These are phyloP conservation scores for Starmera amethionina DNA, from an alignment of 805 yeast genomes.

Conservation along the genomic window DNA sequence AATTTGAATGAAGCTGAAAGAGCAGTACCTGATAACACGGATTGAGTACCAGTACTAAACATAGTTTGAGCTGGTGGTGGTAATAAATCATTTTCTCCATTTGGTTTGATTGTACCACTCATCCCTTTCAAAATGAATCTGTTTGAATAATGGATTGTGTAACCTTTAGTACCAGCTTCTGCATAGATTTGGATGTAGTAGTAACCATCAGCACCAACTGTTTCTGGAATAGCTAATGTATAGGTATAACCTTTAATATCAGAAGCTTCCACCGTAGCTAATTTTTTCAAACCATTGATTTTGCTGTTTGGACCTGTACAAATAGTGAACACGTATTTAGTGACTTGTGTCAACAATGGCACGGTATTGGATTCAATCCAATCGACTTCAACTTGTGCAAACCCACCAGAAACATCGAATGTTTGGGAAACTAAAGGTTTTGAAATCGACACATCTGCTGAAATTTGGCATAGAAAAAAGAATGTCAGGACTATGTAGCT, in stretches of 20 bases:
- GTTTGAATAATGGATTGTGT: constrained; percentile 55
- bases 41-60: constrained; percentile 21
- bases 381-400: constrained; percentile 19
- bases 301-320: constrained; percentile 61
- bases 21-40: constrained; percentile 23
- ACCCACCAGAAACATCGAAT: constrained; percentile 14
- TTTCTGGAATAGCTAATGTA: constrained; percentile 8
- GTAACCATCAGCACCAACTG: constrained; percentile 38
- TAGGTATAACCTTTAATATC: no score
- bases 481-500: no score
- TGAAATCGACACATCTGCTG: constrained; percentile 20
- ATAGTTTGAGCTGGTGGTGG: constrained; percentile 31
- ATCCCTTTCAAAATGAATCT: constrained; percentile 61
- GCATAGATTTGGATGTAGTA: constrained; percentile 68
- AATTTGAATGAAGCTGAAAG: constrained; percentile 49
- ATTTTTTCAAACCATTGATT: constrained; percentile 30
- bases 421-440: constrained; percentile 14
- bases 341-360: constrained; percentile 36
- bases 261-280: constrained; percentile 20
- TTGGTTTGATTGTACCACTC: constrained; percentile 46
- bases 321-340: constrained; percentile 40
- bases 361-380: constrained; percentile 50
- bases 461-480: no score
- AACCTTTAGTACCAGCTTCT: constrained; percentile 22
- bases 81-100: constrained; percentile 32